Evolutionary conservation across 331 rosid species (phyloP).

Genomic region (Rosa hybrid): DNA sequence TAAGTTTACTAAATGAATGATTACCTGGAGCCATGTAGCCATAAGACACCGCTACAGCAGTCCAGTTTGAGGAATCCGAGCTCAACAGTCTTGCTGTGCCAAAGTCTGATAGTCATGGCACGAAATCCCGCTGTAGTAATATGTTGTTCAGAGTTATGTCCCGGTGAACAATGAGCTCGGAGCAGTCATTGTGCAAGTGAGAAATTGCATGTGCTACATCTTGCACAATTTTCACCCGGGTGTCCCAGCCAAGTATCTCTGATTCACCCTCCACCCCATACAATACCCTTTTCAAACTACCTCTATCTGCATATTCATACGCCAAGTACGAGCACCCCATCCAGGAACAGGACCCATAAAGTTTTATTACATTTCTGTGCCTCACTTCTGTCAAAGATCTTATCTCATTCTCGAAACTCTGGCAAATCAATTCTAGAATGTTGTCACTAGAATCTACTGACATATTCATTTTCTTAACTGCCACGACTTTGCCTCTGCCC

Average conservation of each 20-base stretch:
- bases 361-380: constrained; percentile 70
- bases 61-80: constrained; percentile 49
- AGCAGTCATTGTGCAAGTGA: constrained; percentile 58
- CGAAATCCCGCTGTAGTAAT: constrained; percentile 45
- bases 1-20: not conserved
- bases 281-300: constrained; percentile 42
- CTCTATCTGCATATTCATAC: constrained; percentile 6
- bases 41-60: constrained; percentile 59
- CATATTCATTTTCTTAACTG: constrained; percentile 56
- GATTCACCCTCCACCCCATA: constrained; percentile 26
- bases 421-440: constrained; percentile 24
- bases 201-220: constrained; percentile 63
- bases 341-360: constrained; percentile 55
- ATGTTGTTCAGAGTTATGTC: constrained; percentile 58
- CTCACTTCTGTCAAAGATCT: constrained; percentile 47
- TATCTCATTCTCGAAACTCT: constrained; percentile 57
- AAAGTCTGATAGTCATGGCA: constrained; percentile 60
- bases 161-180: constrained; percentile 60
- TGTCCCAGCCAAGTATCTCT: constrained; percentile 42
- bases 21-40: constrained; percentile 86
- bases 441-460: constrained; percentile 34
- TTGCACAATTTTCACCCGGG: constrained; percentile 48
- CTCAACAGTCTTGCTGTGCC: constrained; percentile 61
- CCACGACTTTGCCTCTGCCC: constrained; percentile 45
- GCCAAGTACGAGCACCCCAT: constrained; percentile 44